phyloP scores from a whole-genome alignment of 2,329 filamentous ascomycete genomes.

The Clarireedia hainanense region DNA sequence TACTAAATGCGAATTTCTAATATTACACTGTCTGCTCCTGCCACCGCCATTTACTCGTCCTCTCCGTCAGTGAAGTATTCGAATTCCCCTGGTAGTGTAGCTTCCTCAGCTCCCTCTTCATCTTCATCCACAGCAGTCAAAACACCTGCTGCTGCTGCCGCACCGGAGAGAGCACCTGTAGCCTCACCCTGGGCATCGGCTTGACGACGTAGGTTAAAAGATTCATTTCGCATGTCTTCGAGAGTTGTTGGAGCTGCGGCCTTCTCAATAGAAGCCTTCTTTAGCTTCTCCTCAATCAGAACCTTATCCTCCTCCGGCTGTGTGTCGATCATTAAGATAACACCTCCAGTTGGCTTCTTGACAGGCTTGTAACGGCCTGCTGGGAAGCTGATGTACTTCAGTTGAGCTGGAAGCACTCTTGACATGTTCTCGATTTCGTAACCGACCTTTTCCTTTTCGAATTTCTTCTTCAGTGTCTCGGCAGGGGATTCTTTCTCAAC shows the following conservation, averaged over 20 bases:
- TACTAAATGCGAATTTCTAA: slow-evolving; percentile 2
- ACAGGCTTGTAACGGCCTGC: slow-evolving; percentile 88
- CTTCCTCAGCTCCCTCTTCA: slow-evolving; percentile 65
- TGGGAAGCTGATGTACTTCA: slow-evolving; percentile 93
- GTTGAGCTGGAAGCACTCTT: slow-evolving; percentile 80
- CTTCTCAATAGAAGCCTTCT: slow-evolving; percentile 63
- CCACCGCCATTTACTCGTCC: slow-evolving; percentile 16
- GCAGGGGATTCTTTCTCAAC: slow-evolving; percentile 50
- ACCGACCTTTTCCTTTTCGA: slow-evolving; percentile 91
- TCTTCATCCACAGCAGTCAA: slow-evolving; percentile 86
- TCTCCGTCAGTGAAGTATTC: slow-evolving; percentile 58
- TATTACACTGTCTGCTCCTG: not conserved
- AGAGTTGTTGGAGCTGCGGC: slow-evolving; percentile 38
- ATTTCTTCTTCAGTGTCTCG: slow-evolving; percentile 72
- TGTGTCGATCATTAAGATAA: slow-evolving; percentile 83
- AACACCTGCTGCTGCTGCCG: slow-evolving; percentile 69
- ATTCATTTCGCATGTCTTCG: slow-evolving; percentile 25
- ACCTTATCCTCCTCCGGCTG: slow-evolving; percentile 70
- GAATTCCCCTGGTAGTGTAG: slow-evolving; percentile 61
- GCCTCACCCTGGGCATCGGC: slow-evolving; percentile 28
- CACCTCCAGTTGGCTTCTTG: slow-evolving; percentile 88
- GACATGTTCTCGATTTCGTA: slow-evolving; percentile 98
- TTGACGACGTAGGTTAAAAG: slow-evolving; percentile 34
- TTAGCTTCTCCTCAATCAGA: slow-evolving; percentile 85
- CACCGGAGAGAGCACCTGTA: slow-evolving; percentile 35